phyloP scores from a whole-genome alignment of 257 asterid species.

The Nicotiana undulata region DNA sequence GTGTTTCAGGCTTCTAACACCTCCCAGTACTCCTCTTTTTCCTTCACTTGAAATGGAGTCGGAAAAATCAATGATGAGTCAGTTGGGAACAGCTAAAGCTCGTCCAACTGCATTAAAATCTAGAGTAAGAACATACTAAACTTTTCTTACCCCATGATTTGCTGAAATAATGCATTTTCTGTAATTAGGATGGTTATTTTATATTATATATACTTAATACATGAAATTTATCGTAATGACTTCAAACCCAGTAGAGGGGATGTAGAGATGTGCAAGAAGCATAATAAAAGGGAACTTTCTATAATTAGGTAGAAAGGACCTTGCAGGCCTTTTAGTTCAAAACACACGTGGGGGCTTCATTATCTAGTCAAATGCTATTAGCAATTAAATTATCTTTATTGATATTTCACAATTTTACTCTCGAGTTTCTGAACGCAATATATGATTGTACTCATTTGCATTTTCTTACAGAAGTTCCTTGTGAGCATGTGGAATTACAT shows the following conservation, averaged over 20 bases:
- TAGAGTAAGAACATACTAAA: constrained; percentile 52
- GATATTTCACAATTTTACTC: not conserved
- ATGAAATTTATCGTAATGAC: not conserved
- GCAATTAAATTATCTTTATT: not conserved
- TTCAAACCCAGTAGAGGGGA: not conserved
- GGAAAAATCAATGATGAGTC: constrained; percentile 67
- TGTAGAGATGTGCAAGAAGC: not conserved
- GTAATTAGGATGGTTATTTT: not conserved
- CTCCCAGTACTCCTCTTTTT: constrained; percentile 98
- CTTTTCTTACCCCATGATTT: not conserved
- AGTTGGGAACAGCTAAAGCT: constrained; percentile 69
- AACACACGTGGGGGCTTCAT: not conserved
- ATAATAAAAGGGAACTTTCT: not conserved
- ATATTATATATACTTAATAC: not conserved
- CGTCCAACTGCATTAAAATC: constrained; percentile 85
- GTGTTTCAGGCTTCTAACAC: constrained; percentile 84
- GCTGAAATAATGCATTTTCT: not conserved
- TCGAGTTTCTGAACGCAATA: not conserved
- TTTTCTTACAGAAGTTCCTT: not conserved
- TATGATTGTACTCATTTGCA: not conserved
- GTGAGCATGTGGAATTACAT: not conserved
- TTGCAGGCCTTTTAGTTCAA: not conserved
- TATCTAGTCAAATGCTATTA: not conserved
- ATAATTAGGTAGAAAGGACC: not conserved
- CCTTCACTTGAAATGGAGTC: constrained; percentile 95